These are phyloP conservation scores for Plantago rigida DNA, from an alignment of 305 asterid genomes.

Conservation along the genomic window DNA sequence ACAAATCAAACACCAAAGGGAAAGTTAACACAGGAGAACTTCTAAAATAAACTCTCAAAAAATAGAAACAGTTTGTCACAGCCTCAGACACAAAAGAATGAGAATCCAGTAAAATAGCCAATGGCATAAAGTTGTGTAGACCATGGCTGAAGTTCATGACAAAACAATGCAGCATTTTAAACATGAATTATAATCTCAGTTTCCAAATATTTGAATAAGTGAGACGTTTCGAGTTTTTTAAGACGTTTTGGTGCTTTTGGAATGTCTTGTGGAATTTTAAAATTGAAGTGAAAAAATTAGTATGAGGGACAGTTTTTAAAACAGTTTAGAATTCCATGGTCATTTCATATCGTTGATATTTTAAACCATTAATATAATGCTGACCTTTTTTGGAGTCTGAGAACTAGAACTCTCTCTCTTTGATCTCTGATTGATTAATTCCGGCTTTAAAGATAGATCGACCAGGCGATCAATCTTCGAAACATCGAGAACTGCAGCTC, in stretches of 20 bases:
- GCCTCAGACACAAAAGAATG: conserved; percentile 11
- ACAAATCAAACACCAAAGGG: conserved; percentile 14
- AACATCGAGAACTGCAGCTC: conserved; percentile 78
- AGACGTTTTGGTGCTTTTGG: no score
- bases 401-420: conserved; percentile 33
- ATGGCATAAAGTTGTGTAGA: conserved; percentile 4
- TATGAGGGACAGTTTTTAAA: no score
- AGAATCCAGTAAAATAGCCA: conserved; percentile 16
- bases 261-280: no score
- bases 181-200: conserved; percentile 11
- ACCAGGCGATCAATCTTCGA: conserved; percentile 78
- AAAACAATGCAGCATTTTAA: neutral
- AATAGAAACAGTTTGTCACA: conserved; percentile 16
- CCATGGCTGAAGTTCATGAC: no score
- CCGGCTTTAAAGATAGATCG: conserved; percentile 77
- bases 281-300: no score
- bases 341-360: no score
- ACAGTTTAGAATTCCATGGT: no score
- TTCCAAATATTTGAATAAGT: no score
- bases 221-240: no score
- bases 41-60: conserved; percentile 3
- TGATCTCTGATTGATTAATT: conserved; percentile 40
- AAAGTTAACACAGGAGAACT: conserved; percentile 9
- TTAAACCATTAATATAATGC: neutral
- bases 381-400: conserved; percentile 46